Base-by-base conservation (phyloP, 768 basidiomycete genomes). In the Jaapia argillacea region DNA sequence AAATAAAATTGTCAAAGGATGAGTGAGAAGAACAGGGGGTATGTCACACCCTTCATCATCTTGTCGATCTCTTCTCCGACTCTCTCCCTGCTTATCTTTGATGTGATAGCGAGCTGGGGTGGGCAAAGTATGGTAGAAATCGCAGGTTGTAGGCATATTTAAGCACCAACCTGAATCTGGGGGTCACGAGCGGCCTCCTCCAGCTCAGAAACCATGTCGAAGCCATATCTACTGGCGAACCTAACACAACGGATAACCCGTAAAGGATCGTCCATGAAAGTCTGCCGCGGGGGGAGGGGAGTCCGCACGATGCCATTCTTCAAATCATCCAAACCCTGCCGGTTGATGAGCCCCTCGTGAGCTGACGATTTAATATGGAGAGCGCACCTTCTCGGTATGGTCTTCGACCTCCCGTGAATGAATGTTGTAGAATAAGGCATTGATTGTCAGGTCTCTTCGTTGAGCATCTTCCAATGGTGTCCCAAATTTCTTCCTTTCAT, bases 361-460 rank as follows among this genome's bases (percentile, higher is more conserved):
- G 14, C 4, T 35, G 16, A 20, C 3, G 36, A 18, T 22, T 35
- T 16, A 13, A 35, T 6, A 7, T 23, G 44, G 3, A 22, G 23
- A 46, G 47, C 24, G 56, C n/a, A 83, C 89, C 73, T 80, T 83
- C 52, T 70, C 74, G 1, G 91, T 94, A 53, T 74, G 74, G 58
- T 99, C 96, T 56, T 99, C 96, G 2, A 99, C 82, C 3, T 65
- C 51, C 12, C 79, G 74, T 1, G 83, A 81, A 54, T 96, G 91
- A 1, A 99, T 75, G 51, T 99, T 98, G 66, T 93, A 98, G 65
- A 98, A 98, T 5, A 99, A 67, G 0, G 94, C 69, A 56, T 99
- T 99, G 60, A 99, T 96, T 1, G 96, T 98, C 23, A 85, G 77
- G 59, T 99, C 96, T 54, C 96, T 71, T 42, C 96, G 70, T 39